Base-by-base conservation (phyloP, 83 land plant genomes). In the Larix sibirica region DNA sequence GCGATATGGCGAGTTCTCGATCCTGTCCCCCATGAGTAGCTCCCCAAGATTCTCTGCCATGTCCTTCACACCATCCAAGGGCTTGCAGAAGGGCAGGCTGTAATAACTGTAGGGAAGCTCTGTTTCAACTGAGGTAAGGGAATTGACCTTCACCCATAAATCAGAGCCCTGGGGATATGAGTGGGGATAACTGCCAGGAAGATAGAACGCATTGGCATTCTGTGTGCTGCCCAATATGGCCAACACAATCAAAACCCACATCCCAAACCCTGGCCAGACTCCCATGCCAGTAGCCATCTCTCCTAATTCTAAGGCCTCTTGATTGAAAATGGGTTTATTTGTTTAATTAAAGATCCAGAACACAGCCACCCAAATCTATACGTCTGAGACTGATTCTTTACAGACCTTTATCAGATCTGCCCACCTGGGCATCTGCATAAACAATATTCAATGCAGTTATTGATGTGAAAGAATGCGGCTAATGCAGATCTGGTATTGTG, bases 31-130 rank as follows among this genome's bases (percentile, higher is more conserved):
- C 94, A 93, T 91, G 40, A 95, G 88, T 4, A 95, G 88, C 91
- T 95, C 95, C 28, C 97, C 95, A 9, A 95, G 92, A 81, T 93
- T 95, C 88, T 95, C 95, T 3, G 94, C 96, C 47, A 81, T 83
- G 79, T 89, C 88, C 88, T 88, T 88, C 42, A 86, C 83, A 44
- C 95, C 95, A 60, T 85, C 93, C 62, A 21, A 69, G 14, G 95
- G 95, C 61, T 81, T 80, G 84, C 95, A 92, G 79, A 90, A 92
- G n/a, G 95, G 95, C 63, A 92, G 83, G 58, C 88, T 87, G 80
- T 92, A 92, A 70, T 92, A 92, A 85, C 91, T 85, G 62, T 86
- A 92, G 62, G 95, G 95, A 66, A 92, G 90, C 81, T 92, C 95
- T 10, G 95, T 92, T 20, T 92, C 93, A 44, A 90, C 86, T 1